Evolutionary conservation across 2,329 filamentous ascomycete species (phyloP), one percentile per base, ranked within the genome.

Genomic region (Fusarium mundagurra): DNA sequence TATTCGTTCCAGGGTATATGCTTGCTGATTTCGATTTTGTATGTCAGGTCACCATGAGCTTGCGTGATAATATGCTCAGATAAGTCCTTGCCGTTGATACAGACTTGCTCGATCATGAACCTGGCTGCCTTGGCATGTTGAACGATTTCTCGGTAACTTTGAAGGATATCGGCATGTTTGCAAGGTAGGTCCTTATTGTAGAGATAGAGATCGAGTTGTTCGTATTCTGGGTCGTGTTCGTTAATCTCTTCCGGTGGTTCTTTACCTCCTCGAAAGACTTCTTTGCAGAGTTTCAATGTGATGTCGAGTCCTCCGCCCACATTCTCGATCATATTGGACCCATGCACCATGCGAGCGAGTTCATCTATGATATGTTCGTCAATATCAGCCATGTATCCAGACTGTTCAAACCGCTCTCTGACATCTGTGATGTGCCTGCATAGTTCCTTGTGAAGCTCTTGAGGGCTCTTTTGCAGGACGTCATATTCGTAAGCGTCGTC

Each of bases 31-130:
- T 63, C 60, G 41, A 75, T 41, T 6, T 61, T 50, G 24, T 38
- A 33, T 2, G 67, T 71, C 10, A 81, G 67, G 10, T 79, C 73
- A 0, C 48, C 43, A 38, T 81, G 80, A 1, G 78, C 76, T 20
- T 77, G 53, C 3, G 62, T 61, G n/a, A 81, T 78, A 1, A 75
- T 58, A 2, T 75, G 36, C 45, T 80, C 76, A 1, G 72, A 67
- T 2, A 81, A 53, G 2, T 62, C 55, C 3, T 63, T 50, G 3
- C 5, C 8, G 47, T 72, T 31, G 14, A 70, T 60, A 1, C 31
- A 17, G 22, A 78, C 36, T 20, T 66, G 29, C 1, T 58, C 24
- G 10, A 78, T 31, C 9, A 81, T 70, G 59, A 73, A 74, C 11
- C 44, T 31, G 2, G 71, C 60, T 3, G 76, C 72, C 13, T 64